A percentile compares a stretch with the other conserved stretches of the same genome.
Conservation (phyloP, 257 asterid genomes). For the Osmanthus fragrans region DNA sequence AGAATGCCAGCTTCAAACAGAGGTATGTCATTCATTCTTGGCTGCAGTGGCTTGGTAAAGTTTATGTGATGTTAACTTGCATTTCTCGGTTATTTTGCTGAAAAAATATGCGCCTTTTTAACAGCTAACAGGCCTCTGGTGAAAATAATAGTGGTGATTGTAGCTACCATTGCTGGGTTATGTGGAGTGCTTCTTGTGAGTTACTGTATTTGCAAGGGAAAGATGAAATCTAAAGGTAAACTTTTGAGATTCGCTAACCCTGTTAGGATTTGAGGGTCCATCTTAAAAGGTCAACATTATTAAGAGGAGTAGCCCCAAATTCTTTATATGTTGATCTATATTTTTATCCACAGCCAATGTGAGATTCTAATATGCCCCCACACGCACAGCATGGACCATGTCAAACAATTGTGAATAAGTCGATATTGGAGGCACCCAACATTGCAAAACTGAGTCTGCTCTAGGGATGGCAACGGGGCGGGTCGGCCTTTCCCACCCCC, state of each 20-base stretch:
- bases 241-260: neutral
- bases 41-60: neutral
- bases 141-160: slow-evolving; percentile 11
- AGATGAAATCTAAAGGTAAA: slow-evolving; percentile 28
- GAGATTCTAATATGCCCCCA: too few relatives aligned
- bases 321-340: too few relatives aligned
- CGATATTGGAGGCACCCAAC: too few relatives aligned
- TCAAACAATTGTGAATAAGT: too few relatives aligned
- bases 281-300: too few relatives aligned
- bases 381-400: too few relatives aligned
- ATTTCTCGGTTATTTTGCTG: slow-evolving; percentile 1
- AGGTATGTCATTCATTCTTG: slow-evolving; percentile 12
- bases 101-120: slow-evolving; percentile 4
- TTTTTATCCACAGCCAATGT: too few relatives aligned
- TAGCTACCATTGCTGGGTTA: slow-evolving; percentile 21
- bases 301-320: too few relatives aligned
- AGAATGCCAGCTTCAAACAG: slow-evolving; percentile 14
- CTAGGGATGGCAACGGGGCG: too few relatives aligned
- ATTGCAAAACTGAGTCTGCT: too few relatives aligned
- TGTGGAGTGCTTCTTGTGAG: slow-evolving; percentile 24
- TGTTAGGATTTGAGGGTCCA: too few relatives aligned
- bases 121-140: slow-evolving; percentile 23
- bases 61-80: neutral
- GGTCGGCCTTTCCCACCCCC: too few relatives aligned
- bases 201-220: slow-evolving; percentile 24